These are phyloP conservation scores for Globisporangium lucens DNA, from an alignment of 352 stramenopile species.

Conservation along the genomic window DNA sequence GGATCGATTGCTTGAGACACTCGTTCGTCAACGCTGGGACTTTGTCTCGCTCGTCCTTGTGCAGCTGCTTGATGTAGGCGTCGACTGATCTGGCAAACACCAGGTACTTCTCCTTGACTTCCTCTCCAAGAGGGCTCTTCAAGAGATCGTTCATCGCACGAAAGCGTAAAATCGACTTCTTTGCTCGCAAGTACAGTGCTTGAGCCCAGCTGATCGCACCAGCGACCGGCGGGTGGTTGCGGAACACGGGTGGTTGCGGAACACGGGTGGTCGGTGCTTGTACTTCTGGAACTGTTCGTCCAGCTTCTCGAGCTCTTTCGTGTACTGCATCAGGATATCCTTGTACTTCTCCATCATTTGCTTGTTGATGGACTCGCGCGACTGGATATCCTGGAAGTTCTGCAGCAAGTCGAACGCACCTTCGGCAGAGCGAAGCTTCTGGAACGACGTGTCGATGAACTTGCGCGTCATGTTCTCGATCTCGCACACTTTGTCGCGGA, in stretches of 20 bases:
- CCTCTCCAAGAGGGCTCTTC: conserved; percentile 86
- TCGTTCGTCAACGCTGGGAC: conserved; percentile 88
- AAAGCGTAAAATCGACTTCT: conserved; percentile 94
- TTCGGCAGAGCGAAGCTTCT: conserved; percentile 93
- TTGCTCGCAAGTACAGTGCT: conserved; percentile 88
- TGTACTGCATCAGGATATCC: conserved; percentile 96
- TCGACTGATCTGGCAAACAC: conserved; percentile 92
- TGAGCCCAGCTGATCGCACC: conserved; percentile 83
- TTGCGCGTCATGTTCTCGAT: conserved; percentile 94
- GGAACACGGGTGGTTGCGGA: conserved; percentile 93
- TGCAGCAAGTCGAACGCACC: conserved; percentile 95
- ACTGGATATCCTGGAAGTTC: conserved; percentile 97
- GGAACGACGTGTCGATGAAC: conserved; percentile 96
- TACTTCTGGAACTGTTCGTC: conserved; percentile 87
- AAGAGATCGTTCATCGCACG: conserved; percentile 92
- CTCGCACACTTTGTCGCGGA: conserved; percentile 91
- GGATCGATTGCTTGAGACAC: conserved; percentile 92
- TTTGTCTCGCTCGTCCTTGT: conserved; percentile 92
- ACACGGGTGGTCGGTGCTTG: conserved; percentile 84
- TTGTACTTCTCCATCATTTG: conserved; percentile 97
- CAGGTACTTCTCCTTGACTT: conserved; percentile 94
- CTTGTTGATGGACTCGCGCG: conserved; percentile 94
- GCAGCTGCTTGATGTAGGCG: conserved; percentile 90
- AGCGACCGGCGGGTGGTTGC: conserved; percentile 91
- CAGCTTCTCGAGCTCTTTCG: conserved; percentile 92